Evolutionary conservation across 2,329 filamentous ascomycete genomes (phyloP), one percentile per base, ranked within the genome.

Genomic region (Phyllosticta capitalensis): DNA sequence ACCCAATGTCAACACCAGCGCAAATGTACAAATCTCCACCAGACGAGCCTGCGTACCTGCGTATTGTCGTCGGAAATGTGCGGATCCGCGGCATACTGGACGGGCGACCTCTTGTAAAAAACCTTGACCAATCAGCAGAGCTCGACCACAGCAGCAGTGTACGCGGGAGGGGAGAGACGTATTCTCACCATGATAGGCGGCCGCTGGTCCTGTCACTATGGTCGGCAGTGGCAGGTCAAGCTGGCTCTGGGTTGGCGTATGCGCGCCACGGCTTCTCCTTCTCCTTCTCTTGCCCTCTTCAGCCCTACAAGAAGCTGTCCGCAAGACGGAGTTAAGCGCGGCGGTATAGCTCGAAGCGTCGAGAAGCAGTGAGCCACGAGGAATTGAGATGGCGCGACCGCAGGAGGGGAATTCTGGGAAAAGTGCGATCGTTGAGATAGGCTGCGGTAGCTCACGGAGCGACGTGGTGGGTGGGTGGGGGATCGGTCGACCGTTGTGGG

Each of bases 51-150:
- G 71, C 81, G 67, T 81, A 92, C 92, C 83, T 97, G 91, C 66
- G 83, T 81, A 68, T 89, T 85, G 65, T 95, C 90, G 78, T 94
- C 86, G 66, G 91, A 81, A 65, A 92, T 83, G 56, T 82, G 78
- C 21, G 88, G 87, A 54, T 81, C 80, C 55, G 88, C 82, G 65
- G 92, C 79, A 71, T 90, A 88, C 76, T 89, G 86, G 70, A 97
- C 91, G 60, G 92, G 92, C 76, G 97, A 97, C 68, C 94, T 85
- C 79, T 97, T 97, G 76, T 89, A 96, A 64, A 96, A 82, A 67
- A 99, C 92, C 92, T 97, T 70, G 55, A 57, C 22, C 9, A 55
- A 61, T 72, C 58, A 73, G 67, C 68, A 50, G n/a, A 45, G 38
- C 38, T 45, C 38, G 17, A 45, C 38, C 38, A 3, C 38, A n/a